Evolutionary conservation across 2,329 filamentous ascomycete species (phyloP), one percentile per base, ranked within the genome.

Genomic region (Sphaerulina musiva): DNA sequence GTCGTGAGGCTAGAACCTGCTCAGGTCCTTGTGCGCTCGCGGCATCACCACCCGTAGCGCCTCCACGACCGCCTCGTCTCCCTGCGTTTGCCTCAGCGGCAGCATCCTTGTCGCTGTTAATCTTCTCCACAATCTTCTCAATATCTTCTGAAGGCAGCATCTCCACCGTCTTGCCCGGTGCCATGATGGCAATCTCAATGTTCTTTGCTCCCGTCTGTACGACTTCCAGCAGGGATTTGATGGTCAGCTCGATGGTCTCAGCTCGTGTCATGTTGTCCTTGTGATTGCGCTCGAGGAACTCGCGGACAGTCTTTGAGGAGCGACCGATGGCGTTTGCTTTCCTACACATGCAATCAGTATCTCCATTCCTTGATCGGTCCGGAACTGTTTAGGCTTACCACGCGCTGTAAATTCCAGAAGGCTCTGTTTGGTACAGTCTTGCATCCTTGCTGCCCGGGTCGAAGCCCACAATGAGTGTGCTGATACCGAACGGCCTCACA

Each of bases 131-230:
- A 69, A 95, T 96, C 65, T 83, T 82, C 79, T 98, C 93, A 68
- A 98, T 98, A 68, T 95, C 89, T 72, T 97, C 92, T 32, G 92
- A 86, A 2, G 90, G 89, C 64, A 98, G 81, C 84, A 95, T 91
- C 78, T 97, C 91, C 60, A 98, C 83, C 12, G 80, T 73, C 78
- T 95, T 90, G 49, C 89, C 91, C 6, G 93, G 91, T 6, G 89
- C 88, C 90, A 97, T 96, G 69, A 98, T 85, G 55, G 95, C 93
- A 68, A 98, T 97, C 77, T 98, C 93, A 68, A 98, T 98, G 75
- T 98, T 98, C 84, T 98, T 98, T 50, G 93, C 93, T 60, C 93
- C 93, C 2, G 93, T 98, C 76, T 98, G 93, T 59, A 98, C 93
- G 51, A 98, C 93, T 74, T 98, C 93, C 57, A 98, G 78, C 61